phyloP scores from a whole-genome alignment of 2,329 filamentous ascomycete species.

The Diaporthe vaccinii region DNA sequence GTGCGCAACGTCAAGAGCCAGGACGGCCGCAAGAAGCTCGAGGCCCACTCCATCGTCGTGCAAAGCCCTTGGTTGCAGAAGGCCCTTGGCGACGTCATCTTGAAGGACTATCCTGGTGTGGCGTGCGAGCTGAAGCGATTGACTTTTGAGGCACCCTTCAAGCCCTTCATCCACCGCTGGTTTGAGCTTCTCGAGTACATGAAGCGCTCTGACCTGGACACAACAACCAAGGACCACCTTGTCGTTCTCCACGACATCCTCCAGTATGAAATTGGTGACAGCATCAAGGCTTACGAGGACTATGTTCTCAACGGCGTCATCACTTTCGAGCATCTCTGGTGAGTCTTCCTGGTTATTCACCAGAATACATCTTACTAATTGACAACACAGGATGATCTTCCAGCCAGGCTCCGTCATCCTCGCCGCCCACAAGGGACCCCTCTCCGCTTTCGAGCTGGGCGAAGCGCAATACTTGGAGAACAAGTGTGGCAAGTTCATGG shows the following conservation, averaged over 20 bases:
- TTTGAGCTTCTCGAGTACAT: conserved; percentile 58
- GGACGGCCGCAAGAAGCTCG: conserved; percentile 71
- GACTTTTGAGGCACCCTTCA: conserved; percentile 72
- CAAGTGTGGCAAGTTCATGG: conserved; percentile 55
- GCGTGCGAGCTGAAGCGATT: conserved; percentile 71
- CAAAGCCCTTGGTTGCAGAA: conserved; percentile 73
- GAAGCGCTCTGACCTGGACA: conserved; percentile 57
- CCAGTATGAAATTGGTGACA: conserved; percentile 63
- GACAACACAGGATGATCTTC: conserved; percentile 57
- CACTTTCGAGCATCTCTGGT: conserved; percentile 65
- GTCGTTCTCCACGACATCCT: conserved; percentile 62
- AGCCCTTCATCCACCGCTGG: conserved; percentile 77
- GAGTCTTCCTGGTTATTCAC: background rate
- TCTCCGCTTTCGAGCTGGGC: conserved; percentile 55
- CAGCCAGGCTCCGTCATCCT: conserved; percentile 60
- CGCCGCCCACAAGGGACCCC: conserved; percentile 54
- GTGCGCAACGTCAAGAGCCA: conserved; percentile 70
- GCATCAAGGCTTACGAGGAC: conserved; percentile 64
- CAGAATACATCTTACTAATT: background rate
- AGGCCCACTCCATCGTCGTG: conserved; percentile 73
- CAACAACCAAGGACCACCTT: conserved; percentile 60
- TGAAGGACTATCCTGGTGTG: conserved; percentile 72
- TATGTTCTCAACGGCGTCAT: conserved; percentile 67
- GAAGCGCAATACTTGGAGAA: conserved; percentile 54
- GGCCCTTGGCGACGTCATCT: conserved; percentile 63